Base-by-base conservation (phyloP, 768 basidiomycete genomes). In the Suillus placidus region DNA sequence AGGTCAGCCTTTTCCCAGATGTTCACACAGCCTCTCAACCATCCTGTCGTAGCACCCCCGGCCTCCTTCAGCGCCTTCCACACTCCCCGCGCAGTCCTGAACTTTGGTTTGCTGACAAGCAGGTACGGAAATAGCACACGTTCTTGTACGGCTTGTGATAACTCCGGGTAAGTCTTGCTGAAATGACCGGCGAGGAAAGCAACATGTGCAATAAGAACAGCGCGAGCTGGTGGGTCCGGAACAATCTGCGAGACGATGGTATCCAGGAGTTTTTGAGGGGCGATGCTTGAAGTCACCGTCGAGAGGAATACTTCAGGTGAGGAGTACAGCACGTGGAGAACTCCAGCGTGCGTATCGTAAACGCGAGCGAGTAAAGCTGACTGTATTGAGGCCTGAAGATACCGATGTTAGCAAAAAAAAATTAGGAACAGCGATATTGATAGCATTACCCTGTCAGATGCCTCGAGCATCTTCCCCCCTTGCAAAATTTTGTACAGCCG, bases 61-160 rank as follows among this genome's bases (percentile, higher is more conserved):
- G 73, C 58, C 14, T 81, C 81, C n/a, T 71, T 74, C 64, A 95
- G 72, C n/a, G 84, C 76, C 63, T 88, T 88, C 94, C 94, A 96
- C 0, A 88, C 85, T n/a, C 83, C 73, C 26, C 85, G 82, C 0
- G 87, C 82, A 0, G 86, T 90, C 72, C 87, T 88, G 66, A 89
- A 84, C 60, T 88, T 83, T 3, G 89, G 77, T 71, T 91, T 93
- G 8, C 92, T 89, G 69, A 86, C 89, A 18, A 96, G 74, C 52
- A 96, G 77, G 71, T 87, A 86, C 0, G 94, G 91, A 72, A 94
- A 91, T 62, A 96, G 76, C 1, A 89, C 72, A 38, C 80, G 77
- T 67, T 85, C 79, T 66, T 87, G 85, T 32, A 84, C 73, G 35
- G 78, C 73, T 32, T 76, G 42, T 5, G 63, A n/a, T n/a, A 70